A percentile compares a stretch with the other conserved stretches of the same genome.
phyloP scores from a whole-genome alignment of 2,329 filamentous ascomycete genomes.

The Reticulascus tulasneorum region DNA sequence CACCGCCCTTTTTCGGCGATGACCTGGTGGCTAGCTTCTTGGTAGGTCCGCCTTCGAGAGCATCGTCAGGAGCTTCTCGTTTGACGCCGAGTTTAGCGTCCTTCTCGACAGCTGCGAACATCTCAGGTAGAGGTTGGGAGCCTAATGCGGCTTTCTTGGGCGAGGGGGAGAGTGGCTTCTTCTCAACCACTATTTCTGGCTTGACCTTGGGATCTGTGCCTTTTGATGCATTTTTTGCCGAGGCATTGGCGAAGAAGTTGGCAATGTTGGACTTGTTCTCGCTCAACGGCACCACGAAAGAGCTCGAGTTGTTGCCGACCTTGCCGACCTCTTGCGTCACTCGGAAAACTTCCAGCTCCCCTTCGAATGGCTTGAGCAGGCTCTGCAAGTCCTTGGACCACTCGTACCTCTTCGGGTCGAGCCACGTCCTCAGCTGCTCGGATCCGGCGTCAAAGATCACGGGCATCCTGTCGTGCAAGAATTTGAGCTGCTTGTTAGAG shows the following conservation, averaged over 20 bases:
- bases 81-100: constrained; percentile 18
- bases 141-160: no score
- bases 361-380: constrained; percentile 73
- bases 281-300: constrained; percentile 76
- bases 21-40: constrained; percentile 20
- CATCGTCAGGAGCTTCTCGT: constrained; percentile 18
- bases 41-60: constrained; percentile 16
- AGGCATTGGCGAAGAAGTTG: constrained; percentile 71
- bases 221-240: constrained; percentile 29
- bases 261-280: constrained; percentile 92
- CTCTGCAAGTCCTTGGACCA: constrained; percentile 79
- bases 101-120: constrained; percentile 9
- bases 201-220: constrained; percentile 22
- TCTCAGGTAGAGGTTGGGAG: constrained; percentile 18
- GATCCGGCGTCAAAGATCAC: constrained; percentile 80
- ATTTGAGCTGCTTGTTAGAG: constrained; percentile 76
- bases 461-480: constrained; percentile 93
- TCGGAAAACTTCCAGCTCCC: constrained; percentile 78
- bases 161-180: constrained; percentile 11
- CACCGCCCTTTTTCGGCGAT: constrained; percentile 15
- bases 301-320: constrained; percentile 84
- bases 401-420: constrained; percentile 66
- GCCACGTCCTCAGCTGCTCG: constrained; percentile 66
- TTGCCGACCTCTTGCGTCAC: constrained; percentile 90
- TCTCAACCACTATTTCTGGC: constrained; percentile 5